phyloP scores from a whole-genome alignment of 805 yeast species.

The Cyberlindnera americana region DNA sequence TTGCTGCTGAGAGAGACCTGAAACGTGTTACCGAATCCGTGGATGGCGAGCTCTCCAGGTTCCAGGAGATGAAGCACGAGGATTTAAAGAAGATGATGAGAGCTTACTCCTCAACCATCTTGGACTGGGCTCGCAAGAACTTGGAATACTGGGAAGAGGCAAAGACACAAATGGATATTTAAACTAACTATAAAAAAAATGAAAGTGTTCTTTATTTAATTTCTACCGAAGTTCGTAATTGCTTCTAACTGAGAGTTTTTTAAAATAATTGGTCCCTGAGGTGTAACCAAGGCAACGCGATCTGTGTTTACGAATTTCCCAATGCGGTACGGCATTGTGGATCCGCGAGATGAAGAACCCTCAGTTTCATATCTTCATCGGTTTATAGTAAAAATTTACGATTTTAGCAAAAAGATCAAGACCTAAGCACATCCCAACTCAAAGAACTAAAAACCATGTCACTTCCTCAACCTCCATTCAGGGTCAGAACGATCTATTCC shows the following conservation, averaged over 20 bases:
- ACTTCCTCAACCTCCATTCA: slow-evolving; percentile 55
- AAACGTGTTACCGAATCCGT: slow-evolving; percentile 45
- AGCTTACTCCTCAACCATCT: slow-evolving; percentile 52
- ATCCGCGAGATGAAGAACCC: slow-evolving; percentile 3
- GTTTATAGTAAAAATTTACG: not conserved
- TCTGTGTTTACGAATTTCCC: slow-evolving; percentile 22
- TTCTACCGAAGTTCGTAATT: too few relatives aligned
- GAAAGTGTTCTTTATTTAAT: too few relatives aligned
- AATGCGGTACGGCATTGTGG: slow-evolving; percentile 8
- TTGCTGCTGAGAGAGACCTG: slow-evolving; percentile 50
- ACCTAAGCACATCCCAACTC: too few relatives aligned
- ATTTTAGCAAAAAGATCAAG: not conserved
- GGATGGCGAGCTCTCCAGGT: slow-evolving; percentile 37
- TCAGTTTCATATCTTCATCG: not conserved
- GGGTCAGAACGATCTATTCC: slow-evolving; percentile 78
- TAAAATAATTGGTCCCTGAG: too few relatives aligned
- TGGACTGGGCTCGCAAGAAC: slow-evolving; percentile 67
- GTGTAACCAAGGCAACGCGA: too few relatives aligned
- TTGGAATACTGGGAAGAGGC: slow-evolving; percentile 66
- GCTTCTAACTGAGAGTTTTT: too few relatives aligned
- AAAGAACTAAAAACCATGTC: slow-evolving; percentile 14
- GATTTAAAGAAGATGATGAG: slow-evolving; percentile 49
- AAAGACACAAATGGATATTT: slow-evolving; percentile 23
- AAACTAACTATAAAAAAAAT: too few relatives aligned
- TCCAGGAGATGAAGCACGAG: slow-evolving; percentile 46